Conservation (phyloP, 2,329 filamentous ascomycete genomes). For the Ophiostoma montium region DNA sequence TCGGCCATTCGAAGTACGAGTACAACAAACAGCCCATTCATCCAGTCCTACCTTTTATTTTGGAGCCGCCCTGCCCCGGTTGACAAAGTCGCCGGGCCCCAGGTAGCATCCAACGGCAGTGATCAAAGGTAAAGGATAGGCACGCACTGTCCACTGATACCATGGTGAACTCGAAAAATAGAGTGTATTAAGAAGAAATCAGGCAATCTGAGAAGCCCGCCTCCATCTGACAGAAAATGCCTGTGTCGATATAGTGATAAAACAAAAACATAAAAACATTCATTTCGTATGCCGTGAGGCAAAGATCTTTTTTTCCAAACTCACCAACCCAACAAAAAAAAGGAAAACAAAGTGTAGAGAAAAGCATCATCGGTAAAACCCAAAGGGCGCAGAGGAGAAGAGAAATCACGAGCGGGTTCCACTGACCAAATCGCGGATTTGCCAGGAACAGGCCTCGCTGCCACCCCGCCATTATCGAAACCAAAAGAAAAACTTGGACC, state of each 20-base stretch:
- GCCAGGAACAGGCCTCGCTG: constrained; percentile 8
- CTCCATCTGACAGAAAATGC: neutral
- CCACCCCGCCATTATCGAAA: constrained; percentile 3
- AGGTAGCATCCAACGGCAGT: too few species aligned
- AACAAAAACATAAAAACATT: constrained; percentile 2
- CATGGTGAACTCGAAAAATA: neutral
- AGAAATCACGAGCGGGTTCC: neutral
- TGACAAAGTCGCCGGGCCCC: too few species aligned
- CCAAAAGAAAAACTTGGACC: neutral
- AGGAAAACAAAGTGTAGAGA: neutral
- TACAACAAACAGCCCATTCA: too few species aligned
- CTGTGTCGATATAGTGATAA: neutral
- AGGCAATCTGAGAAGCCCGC: neutral
- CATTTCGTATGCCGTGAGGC: constrained; percentile 14
- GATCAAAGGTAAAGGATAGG: too few species aligned
- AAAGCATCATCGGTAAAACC: neutral
- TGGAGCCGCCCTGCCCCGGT: too few species aligned
- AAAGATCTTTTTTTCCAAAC: constrained; percentile 11
- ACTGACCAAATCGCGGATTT: neutral
- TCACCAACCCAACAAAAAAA: constrained; percentile 1
- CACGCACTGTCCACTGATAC: too few species aligned
- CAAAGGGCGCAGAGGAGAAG: neutral
- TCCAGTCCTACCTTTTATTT: too few species aligned
- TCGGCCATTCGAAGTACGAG: too few species aligned
- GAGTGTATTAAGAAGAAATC: neutral